Base-by-base conservation (phyloP, 441 rosid species). In the Erysimum cheiri region DNA sequence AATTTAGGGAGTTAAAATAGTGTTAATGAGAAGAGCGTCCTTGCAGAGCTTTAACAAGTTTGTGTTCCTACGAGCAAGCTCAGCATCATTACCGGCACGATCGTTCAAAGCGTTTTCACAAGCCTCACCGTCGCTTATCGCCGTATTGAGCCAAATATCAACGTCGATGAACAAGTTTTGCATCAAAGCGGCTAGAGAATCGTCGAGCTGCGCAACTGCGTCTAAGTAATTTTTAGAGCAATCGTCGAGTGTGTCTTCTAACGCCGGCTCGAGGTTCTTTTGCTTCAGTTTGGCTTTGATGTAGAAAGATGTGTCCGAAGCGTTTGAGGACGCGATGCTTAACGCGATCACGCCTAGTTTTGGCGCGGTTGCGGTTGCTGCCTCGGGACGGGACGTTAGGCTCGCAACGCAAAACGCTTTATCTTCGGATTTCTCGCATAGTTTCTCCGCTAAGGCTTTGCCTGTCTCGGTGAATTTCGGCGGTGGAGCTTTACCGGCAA, bases 221-320 rank as follows among this genome's bases (percentile, higher is more conserved):
- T 78, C 81, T 12, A 69, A 39, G 70, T 78, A 78, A 13, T 26
- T 74, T 50, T 73, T 73, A 7, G 72, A 64, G 11, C 81, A 78
- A 55, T 78, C 81, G 1, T 74, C 78, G 14, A 78, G 75, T 2
- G 78, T 69, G 65, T 78, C 76, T 53, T 78, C 81, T 11, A 78
- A 48, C 0, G 81, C 81, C 0, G 81, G 81, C 19, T 73, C 78
- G 31, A 78, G 69, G 48, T 73, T 71, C 2, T 39, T 69, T 13
- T 64, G 53, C 4, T 73, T 74, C 1, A 78, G 61, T 19, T 69
- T 78, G 1, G 71, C 10, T 14, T 70, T 78, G 24, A 78, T 65
- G 69, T 72, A 78, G 50, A 58, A 35, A 22, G 81, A 73, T 13
- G 73, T 78, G 55, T 78, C 81, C 0, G 81, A 69, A 53, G 76